Conservation (phyloP, 2,329 filamentous ascomycete genomes). For the Microascus cirrosus region DNA sequence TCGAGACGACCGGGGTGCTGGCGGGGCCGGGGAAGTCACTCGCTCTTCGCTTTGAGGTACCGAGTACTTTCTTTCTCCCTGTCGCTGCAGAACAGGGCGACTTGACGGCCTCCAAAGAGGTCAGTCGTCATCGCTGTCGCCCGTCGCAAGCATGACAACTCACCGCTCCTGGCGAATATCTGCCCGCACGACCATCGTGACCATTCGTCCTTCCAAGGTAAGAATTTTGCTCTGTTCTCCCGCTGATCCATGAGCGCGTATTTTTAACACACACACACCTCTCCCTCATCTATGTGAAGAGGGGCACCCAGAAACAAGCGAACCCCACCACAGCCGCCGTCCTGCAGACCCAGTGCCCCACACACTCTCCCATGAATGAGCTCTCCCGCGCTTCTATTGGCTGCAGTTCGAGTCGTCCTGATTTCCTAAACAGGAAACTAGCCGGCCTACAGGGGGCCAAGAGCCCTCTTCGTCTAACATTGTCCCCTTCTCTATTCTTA, state of each 20-base stretch:
- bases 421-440: background rate
- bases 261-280: background rate
- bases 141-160: background rate
- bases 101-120: background rate
- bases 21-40: background rate
- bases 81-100: background rate
- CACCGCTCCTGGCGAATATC: background rate
- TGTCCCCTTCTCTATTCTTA: background rate
- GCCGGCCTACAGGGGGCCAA: background rate
- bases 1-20: background rate
- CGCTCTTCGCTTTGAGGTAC: background rate
- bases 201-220: background rate
- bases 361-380: background rate
- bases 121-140: background rate
- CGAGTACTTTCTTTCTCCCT: background rate
- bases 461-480: background rate
- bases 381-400: background rate
- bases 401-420: background rate
- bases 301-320: background rate
- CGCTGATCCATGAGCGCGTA: background rate
- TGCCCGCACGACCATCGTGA: background rate
- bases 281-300: background rate
- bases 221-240: background rate
- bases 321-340: background rate
- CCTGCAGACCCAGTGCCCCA: background rate